Evolutionary conservation across 345 rosid genomes (phyloP).

Genomic region (Eucalyptus curtisii): DNA sequence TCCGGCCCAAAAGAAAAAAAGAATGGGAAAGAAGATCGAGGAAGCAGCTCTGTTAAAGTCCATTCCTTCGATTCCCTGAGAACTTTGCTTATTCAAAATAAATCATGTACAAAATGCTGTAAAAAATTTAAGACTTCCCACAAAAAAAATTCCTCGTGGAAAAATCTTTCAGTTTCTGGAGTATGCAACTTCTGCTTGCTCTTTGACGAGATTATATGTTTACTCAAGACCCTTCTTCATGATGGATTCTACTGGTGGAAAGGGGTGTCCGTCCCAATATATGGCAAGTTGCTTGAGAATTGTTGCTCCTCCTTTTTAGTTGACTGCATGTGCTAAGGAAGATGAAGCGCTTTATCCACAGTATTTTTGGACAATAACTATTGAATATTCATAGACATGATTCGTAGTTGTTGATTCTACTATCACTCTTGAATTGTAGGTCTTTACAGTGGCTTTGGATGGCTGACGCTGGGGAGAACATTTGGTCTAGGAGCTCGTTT

Average conservation of each 20-base stretch:
- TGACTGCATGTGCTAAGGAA: background rate
- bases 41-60: background rate
- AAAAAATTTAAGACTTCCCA: background rate
- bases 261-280: background rate
- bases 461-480: constrained; percentile 53
- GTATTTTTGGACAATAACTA: background rate
- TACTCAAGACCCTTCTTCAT: background rate
- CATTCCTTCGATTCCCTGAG: background rate
- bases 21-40: background rate
- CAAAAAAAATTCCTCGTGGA: background rate
- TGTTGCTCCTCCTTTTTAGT: background rate
- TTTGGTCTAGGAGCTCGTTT: constrained; percentile 70
- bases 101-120: background rate
- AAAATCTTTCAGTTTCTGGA: background rate
- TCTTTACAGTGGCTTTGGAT: constrained; percentile 67
- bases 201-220: background rate
- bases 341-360: background rate
- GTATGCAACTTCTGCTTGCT: background rate
- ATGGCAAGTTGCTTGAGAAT: background rate
- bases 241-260: background rate
- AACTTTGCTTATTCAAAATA: background rate
- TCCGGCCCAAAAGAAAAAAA: background rate
- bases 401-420: background rate
- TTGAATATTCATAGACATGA: background rate
- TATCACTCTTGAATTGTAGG: constrained; percentile 18